A percentile compares a stretch with the other conserved stretches of the same genome.
Conservation (phyloP, 345 rosid genomes). For the Limnanthes douglasii region DNA sequence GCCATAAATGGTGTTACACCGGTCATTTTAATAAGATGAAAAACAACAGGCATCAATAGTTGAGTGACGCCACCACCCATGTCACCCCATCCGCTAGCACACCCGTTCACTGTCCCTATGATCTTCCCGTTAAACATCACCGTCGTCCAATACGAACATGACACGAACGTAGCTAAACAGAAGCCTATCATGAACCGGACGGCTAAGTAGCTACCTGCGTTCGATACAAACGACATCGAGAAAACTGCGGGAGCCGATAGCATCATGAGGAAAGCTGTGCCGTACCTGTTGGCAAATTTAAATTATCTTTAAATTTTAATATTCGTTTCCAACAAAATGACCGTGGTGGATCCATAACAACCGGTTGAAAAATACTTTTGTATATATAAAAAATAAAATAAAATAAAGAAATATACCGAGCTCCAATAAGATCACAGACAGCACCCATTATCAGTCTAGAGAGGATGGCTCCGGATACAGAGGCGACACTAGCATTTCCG, state of each 20-base stretch:
- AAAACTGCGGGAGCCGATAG: slow-evolving; percentile 57
- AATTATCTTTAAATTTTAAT: too few relatives aligned
- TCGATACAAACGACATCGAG: slow-evolving; percentile 47
- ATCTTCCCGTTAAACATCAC: slow-evolving; percentile 71
- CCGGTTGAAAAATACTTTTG: not conserved
- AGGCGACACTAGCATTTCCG: slow-evolving; percentile 71
- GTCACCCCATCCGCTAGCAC: slow-evolving; percentile 78
- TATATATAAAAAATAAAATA: not conserved
- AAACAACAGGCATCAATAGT: slow-evolving; percentile 63
- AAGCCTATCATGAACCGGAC: slow-evolving; percentile 80
- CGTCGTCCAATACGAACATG: slow-evolving; percentile 78
- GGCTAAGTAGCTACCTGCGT: slow-evolving; percentile 37
- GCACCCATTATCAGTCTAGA: slow-evolving; percentile 75
- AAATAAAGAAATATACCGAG: slow-evolving; percentile 20
- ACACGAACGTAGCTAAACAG: slow-evolving; percentile 72
- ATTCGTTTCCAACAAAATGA: too few relatives aligned
- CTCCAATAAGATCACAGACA: slow-evolving; percentile 54
- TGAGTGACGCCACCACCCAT: slow-evolving; percentile 85
- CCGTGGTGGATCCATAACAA: too few relatives aligned
- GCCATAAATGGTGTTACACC: slow-evolving; percentile 61
- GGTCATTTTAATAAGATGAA: slow-evolving; percentile 21
- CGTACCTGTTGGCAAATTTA: slow-evolving; percentile 20
- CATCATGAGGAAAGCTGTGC: slow-evolving; percentile 60
- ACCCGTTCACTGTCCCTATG: slow-evolving; percentile 64
- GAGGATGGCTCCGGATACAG: slow-evolving; percentile 61